Evolutionary conservation across 352 stramenopile genomes (phyloP).

Genomic region (Achlya hypogyna): DNA sequence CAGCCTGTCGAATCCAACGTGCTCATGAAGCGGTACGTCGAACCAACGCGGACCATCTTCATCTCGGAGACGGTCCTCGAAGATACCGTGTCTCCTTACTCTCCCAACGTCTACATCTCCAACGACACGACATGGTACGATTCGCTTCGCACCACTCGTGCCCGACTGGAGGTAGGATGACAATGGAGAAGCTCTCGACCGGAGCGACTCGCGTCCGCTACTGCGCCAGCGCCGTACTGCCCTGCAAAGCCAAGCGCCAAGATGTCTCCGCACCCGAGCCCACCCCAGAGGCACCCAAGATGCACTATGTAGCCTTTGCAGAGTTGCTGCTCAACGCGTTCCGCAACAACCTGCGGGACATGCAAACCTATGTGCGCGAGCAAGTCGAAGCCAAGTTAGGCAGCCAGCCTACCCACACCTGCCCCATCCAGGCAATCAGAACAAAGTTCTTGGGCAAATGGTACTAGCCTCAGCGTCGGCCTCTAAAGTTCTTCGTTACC

Average conservation of each 20-base stretch:
- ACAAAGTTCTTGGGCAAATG: not conserved
- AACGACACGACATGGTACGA: conserved; percentile 7
- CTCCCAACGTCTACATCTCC: not conserved
- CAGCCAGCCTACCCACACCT: not conserved
- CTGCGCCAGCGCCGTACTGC: not conserved
- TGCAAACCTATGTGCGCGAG: not conserved
- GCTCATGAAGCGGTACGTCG: not conserved
- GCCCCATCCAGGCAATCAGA: not conserved
- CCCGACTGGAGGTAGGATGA: not conserved
- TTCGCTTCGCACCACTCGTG: not conserved
- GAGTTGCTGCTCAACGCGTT: not conserved
- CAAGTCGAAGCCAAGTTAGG: not conserved
- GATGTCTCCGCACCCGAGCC: not conserved
- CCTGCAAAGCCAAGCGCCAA: not conserved
- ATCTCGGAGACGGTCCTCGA: not conserved
- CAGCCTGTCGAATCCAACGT: not conserved
- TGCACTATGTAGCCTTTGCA: conserved; percentile 6
- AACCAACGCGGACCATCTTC: not conserved
- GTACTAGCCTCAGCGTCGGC: not conserved
- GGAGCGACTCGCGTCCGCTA: not conserved
- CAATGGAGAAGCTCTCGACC: not conserved
- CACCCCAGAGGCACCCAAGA: not conserved
- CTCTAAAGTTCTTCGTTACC: too few relatives aligned
- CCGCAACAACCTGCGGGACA: not conserved
- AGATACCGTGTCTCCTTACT: not conserved